Evolutionary conservation across 164 flowering plant genomes (phyloP), one percentile per base, ranked within the genome.

Genomic region (Nymphaea colorata): DNA sequence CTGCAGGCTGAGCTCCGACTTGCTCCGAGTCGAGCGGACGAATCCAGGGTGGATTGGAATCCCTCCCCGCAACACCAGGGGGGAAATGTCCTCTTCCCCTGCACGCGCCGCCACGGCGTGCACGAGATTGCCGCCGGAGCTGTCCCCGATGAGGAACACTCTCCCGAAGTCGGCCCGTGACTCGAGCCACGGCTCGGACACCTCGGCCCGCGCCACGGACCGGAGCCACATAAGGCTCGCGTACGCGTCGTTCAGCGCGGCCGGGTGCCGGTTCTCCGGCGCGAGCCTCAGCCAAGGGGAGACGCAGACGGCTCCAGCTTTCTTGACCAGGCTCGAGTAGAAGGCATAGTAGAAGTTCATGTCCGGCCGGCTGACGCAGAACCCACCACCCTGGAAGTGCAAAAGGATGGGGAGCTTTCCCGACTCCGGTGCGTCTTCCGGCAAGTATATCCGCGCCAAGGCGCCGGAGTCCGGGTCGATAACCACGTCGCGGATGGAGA

Each of bases 351-450:
- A 91, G 87, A 86, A 84, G 77, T 59, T 82, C 87, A 87, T 83
- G 57, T 84, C 83, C 3, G 92, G 67, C 43, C 79, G 73, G 83
- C 92, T 86, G 2, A 90, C 79, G 79, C 97, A 89, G 65, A 91
- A 91, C 18, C 97, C 97, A 7, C 95, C 93, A 1, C 97, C 97
- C 41, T 86, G 93, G 67, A 88, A 81, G 64, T 91, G 95, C 44
- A 91, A 79, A 5, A 90, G 3, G 5, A 90, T 44, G 2, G 94
- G 97, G 2, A 91, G 73, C 68, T 78, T 82, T 0, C 67, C 7
- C 15, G 5, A 68, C 25, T 67, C 73, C 0, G 57, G 67, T 14
- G 11, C 55, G 3, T 14, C 44, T 42, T 88, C 87, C 0, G 95
- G 95, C 5, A 80, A 42, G 70, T 88, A 88, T 3, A 91, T 67